Conservation (phyloP, 306 rosid species). For the Fragaria iinumae region DNA sequence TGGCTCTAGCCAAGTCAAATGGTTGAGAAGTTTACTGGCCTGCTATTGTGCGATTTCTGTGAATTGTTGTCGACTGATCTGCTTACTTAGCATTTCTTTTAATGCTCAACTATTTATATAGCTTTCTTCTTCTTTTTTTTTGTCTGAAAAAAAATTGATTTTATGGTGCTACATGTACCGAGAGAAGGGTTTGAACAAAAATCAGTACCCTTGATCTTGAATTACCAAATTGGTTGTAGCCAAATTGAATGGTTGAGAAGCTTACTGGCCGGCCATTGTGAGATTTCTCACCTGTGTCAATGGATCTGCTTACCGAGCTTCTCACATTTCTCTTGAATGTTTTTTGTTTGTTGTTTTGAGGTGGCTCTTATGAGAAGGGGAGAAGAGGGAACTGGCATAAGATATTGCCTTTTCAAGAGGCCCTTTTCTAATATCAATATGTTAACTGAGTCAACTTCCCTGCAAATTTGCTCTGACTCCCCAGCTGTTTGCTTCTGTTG, state of each 20-base stretch:
- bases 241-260: conserved; percentile 32
- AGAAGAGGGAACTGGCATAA: conserved; percentile 51
- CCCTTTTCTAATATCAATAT: conserved; percentile 53
- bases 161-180: conserved; percentile 65
- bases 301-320: conserved; percentile 89
- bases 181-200: conserved; percentile 49
- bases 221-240: conserved; percentile 88
- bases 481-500: conserved; percentile 45
- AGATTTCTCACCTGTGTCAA: conserved; percentile 38
- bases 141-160: neutral
- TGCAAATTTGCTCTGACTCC: conserved; percentile 40
- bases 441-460: conserved; percentile 46
- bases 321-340: conserved; percentile 30
- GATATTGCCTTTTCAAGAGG: conserved; percentile 47
- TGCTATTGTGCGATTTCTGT: conserved; percentile 50
- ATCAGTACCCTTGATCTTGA: conserved; percentile 64
- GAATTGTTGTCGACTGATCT: conserved; percentile 48
- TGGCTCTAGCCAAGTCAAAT: conserved; percentile 60
- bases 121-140: neutral
- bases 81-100: conserved; percentile 64
- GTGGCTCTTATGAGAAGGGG: conserved; percentile 42
- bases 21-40: conserved; percentile 69
- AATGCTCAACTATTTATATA: neutral
- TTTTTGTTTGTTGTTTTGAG: neutral
- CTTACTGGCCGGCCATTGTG: conserved; percentile 80